Evolutionary conservation across 2,329 filamentous ascomycete genomes (phyloP), one percentile per base, ranked within the genome.

Genomic region (Fusarium redolens): DNA sequence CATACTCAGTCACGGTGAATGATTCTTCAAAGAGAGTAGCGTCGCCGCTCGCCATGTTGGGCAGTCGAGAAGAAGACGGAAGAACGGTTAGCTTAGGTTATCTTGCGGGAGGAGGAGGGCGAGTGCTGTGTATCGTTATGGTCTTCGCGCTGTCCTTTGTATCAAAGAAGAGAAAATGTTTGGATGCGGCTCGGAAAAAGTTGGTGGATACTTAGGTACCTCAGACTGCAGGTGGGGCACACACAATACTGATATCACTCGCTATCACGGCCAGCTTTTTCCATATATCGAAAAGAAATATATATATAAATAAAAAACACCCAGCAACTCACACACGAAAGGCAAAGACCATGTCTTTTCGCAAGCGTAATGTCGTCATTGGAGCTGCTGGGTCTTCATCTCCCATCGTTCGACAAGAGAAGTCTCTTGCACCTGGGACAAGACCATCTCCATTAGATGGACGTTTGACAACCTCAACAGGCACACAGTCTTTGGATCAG

Each of bases 21-120:
- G 90, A 92, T 81, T 97, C 95, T 84, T 98, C 95, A 85, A 97
- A 97, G 83, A 98, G 93, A 79, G 96, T 92, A 65, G 95, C 92
- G 85, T 98, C 96, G 76, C 93, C 92, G 75, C 84, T 86, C 40
- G 77, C 78, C 77, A 78, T 78, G 18, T 52, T 72, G 72, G 55
- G 61, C 50, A 47, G 18, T 41, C 47, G 25, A 33, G 22, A 20
- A 43, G 28, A 17, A 41, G 22, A 33, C 12, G 3, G 25, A 38
- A 25, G n/a, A 18, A 28, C 37, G 25, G 18, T 28, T 28, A 28
- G 30, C 15, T n/a, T 18, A 41, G 9, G 9, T 31, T 33, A 25
- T 37, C 20, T 47, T 20, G 28, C 17, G 52, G 18, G 20, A 47
- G 52, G 37, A 30, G 12, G 33, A 56, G 38, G 31, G 47, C 9